Evolutionary conservation across 2,329 filamentous ascomycete species (phyloP).

Genomic region (Monilinia vaccinii-corymbosi): DNA sequence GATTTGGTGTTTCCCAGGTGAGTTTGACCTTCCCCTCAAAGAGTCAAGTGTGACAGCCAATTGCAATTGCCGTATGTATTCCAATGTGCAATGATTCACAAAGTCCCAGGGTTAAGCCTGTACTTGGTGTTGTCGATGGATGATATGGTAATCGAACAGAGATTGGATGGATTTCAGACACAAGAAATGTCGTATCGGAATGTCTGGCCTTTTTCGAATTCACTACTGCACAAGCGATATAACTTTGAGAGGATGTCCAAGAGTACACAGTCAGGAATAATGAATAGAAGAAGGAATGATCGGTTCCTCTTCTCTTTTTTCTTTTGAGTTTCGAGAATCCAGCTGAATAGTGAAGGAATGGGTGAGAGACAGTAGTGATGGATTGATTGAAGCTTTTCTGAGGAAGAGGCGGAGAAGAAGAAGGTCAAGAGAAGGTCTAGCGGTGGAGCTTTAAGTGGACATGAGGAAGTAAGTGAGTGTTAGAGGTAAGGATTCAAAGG

Average conservation of each 20-base stretch:
- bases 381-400: background rate
- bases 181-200: constrained; percentile 2
- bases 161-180: constrained; percentile 3
- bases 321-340: background rate
- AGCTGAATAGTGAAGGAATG: constrained; percentile 5
- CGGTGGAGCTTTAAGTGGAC: background rate
- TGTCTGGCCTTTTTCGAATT: background rate
- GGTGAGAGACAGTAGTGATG: background rate
- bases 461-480: background rate
- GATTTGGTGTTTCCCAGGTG: background rate
- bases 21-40: background rate
- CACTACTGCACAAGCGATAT: background rate
- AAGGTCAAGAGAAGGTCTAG: background rate
- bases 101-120: background rate
- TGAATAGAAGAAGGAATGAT: background rate
- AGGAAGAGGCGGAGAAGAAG: background rate
- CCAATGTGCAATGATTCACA: constrained; percentile 4
- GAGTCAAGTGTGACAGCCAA: background rate
- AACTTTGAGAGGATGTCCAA: background rate
- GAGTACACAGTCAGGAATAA: background rate
- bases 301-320: background rate
- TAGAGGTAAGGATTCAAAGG: background rate
- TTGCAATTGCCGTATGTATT: background rate
- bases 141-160: background rate
- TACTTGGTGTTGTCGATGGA: constrained; percentile 1